Base-by-base conservation (phyloP, 106 monocot genomes). In the Posidonia australis region DNA sequence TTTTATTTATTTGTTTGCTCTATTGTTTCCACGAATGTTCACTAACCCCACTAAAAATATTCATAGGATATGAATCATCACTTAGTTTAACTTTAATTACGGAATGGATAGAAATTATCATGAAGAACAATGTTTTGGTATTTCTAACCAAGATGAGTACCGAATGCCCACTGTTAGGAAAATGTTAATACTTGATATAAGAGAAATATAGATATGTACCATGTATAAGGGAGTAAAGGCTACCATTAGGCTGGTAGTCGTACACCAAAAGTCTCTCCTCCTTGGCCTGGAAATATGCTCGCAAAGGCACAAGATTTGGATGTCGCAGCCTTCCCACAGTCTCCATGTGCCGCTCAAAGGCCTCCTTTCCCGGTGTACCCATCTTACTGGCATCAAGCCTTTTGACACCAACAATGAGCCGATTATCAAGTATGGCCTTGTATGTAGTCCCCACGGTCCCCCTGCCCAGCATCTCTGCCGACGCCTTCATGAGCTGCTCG, bases 181-280 rank as follows among this genome's bases (percentile, higher is more conserved):
- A n/a, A n/a, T n/a, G n/a, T n/a, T n/a, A n/a, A n/a, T n/a, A n/a
- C n/a, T n/a, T n/a, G n/a, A n/a, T n/a, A n/a, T n/a, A n/a, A n/a
- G 58, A 58, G 26, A 6, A 7, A 13, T 16, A 58, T 14, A 26
- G 10, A 5, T 13, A 67, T 28, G 60, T 77, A 89, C 93, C 93
- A 63, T 89, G 93, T 18, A 89, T 75, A 27, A 93, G 86, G 24
- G 89, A 83, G 77, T 73, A 81, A 44, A 93, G 83, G 63, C 89
- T 93, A 20, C 93, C 93, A 52, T 89, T 93, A 16, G 88, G 81
- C 66, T 77, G 78, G 75, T 86, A 89, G 53, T 93, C 93, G 63
- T 85, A 93, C 7, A 93, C 86, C 5, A 93, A 81, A 46, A 89
- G 77, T 64, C 89, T 69, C 77, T 93, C 93, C 69, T 93, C 86